Percentiles rank a stretch among this genome's conserved stretches.
phyloP scores from a whole-genome alignment of 768 basidiomycete species.

The Cystofilobasidium bisporidii region DNA sequence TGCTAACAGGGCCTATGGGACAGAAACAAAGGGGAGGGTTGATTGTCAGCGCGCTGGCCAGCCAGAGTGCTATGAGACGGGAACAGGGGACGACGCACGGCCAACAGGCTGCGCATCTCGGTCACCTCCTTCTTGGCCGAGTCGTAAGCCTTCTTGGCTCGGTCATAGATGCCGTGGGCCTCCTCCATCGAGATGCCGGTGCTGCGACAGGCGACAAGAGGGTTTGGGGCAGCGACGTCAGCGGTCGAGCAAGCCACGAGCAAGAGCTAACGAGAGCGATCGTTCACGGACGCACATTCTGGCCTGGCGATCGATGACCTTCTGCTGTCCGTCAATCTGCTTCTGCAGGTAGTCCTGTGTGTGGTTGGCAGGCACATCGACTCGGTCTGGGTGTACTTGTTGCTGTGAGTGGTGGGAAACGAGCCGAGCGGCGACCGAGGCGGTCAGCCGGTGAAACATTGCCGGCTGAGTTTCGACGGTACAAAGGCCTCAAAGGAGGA shows the following conservation, averaged over 20 bases:
- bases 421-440: background rate
- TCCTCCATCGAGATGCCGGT: slow-evolving; percentile 71
- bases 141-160: slow-evolving; percentile 52
- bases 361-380: slow-evolving; percentile 1
- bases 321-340: slow-evolving; percentile 54
- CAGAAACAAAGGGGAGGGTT: no score
- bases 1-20: slow-evolving; percentile 52
- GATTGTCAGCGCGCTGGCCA: no score
- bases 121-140: slow-evolving; percentile 56
- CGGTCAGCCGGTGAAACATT: no score
- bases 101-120: slow-evolving; percentile 41
- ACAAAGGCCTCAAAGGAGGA: no score
- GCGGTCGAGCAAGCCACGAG: no score
- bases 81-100: background rate
- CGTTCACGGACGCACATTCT: slow-evolving; percentile 51
- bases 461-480: no score
- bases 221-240: no score
- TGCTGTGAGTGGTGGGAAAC: background rate
- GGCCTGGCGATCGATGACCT: slow-evolving; percentile 59
- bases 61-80: background rate
- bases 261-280: no score
- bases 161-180: slow-evolving; percentile 61
- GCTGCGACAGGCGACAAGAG: no score
- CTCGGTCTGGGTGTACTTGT: background rate
- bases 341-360: slow-evolving; percentile 44